phyloP scores from a whole-genome alignment of 2,329 filamentous ascomycete genomes.

The Cytospora schulzeri region DNA sequence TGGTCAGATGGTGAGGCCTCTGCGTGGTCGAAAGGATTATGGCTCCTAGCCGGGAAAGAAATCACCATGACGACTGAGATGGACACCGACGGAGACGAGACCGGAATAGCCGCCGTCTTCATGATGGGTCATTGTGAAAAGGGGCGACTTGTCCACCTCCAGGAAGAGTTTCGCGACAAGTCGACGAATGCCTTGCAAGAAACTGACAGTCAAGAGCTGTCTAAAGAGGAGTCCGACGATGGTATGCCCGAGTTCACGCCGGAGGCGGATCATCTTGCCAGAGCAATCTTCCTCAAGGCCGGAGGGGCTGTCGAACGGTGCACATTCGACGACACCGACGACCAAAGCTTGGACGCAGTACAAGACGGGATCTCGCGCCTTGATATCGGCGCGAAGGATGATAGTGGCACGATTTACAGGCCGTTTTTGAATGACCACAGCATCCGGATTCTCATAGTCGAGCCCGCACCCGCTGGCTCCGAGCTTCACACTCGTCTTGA shows the following conservation, averaged over 20 bases:
- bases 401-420: background rate
- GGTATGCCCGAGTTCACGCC: conserved; percentile 15
- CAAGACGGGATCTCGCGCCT: background rate
- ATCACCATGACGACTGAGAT: conserved; percentile 21
- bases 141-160: background rate
- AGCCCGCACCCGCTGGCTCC: background rate
- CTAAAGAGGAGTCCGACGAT: background rate
- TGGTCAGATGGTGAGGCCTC: conserved; percentile 18
- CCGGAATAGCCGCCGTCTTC: conserved; percentile 24
- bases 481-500: conserved; percentile 8
- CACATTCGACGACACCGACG: conserved; percentile 19
- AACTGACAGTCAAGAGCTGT: background rate
- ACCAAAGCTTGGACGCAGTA: background rate
- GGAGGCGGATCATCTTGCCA: conserved; percentile 24
- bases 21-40: conserved; percentile 27
- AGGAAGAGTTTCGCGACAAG: background rate
- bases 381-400: background rate
- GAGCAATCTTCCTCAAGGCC: conserved; percentile 27
- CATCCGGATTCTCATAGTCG: conserved; percentile 12
- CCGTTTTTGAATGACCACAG: conserved; percentile 5
- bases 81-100: conserved; percentile 9
- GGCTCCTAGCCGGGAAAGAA: conserved; percentile 19
- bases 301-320: conserved; percentile 24
- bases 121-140: conserved; percentile 27
- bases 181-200: background rate